Evolutionary conservation across 768 basidiomycete species (phyloP), one percentile per base, ranked within the genome.

Genomic region (Kwoniella dendrophila): DNA sequence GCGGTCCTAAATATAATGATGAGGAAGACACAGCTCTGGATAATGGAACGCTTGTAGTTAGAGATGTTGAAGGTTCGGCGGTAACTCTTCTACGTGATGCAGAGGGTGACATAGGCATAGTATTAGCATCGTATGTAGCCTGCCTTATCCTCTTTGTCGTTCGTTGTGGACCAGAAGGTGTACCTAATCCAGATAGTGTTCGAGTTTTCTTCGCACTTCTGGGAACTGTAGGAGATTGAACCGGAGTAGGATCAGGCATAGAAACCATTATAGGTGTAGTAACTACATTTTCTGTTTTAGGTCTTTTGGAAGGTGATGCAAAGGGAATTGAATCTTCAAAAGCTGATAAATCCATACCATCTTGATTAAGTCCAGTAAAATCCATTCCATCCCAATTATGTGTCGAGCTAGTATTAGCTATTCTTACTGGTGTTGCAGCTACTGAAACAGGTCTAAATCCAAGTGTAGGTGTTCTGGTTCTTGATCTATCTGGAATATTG

Each of bases 121-220:
- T 36, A 41, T 61, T 64, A 32, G 63, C 59, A 56, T 69, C 67
- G 41, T 62, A 62, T 18, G 67, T 69, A 2, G 63, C 67, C 52
- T 69, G 67, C 26, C 67, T 52, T 34, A 69, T 65, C 27, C 63
- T 26, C 56, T 64, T 69, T 18, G 63, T 49, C 3, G 62, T 50
- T 53, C 67, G 67, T 26, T 64, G 63, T 22, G 56, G 63, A 2
- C 67, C 62, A 12, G 59, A 40, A n/a, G 63, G 63, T 29, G 67
- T 69, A 30, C 63, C 63, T 14, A 65, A 44, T 18, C 67, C 67
- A 16, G 63, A 64, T 5, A 64, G 26, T 7, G 49, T 33, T 11
- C 59, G 14, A 26, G 59, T n/a, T 52, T 62, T 59, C 55, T 62
- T 64, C 1, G 59, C 44, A 32, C 63, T 62, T 18, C 56, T 49